Percentiles rank a stretch among this genome's conserved stretches.
phyloP scores from a whole-genome alignment of 768 basidiomycete genomes.

The Fomitopsis pulvina region DNA sequence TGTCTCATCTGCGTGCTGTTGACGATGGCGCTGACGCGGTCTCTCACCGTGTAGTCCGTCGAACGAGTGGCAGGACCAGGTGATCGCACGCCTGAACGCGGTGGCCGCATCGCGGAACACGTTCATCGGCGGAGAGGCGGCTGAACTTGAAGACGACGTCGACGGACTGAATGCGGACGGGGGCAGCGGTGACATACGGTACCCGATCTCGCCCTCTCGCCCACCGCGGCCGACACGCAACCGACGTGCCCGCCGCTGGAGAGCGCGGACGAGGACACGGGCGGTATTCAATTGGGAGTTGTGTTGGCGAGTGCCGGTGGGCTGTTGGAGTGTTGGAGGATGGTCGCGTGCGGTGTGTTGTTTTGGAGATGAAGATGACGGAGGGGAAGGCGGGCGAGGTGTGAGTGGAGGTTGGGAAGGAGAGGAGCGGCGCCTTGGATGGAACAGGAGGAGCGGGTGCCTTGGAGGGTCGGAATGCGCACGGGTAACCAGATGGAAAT shows the following conservation, averaged over 20 bases:
- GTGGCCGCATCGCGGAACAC: slow-evolving; percentile 22
- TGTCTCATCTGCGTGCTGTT: slow-evolving; percentile 5
- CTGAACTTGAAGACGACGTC: slow-evolving; percentile 1
- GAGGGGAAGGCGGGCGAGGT: too few species aligned
- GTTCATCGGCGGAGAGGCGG: slow-evolving; percentile 13
- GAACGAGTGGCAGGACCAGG: slow-evolving; percentile 78
- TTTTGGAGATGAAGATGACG: too few species aligned
- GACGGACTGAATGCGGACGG: neutral
- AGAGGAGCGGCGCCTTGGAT: too few species aligned
- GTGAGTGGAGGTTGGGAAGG: too few species aligned
- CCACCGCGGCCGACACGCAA: slow-evolving; percentile 7
- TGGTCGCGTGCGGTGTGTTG: too few species aligned
- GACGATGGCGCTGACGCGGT: slow-evolving; percentile 4
- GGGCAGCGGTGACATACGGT: neutral
- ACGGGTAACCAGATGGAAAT: too few species aligned
- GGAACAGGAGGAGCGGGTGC: too few species aligned
- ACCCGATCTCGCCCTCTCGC: slow-evolving; percentile 12
- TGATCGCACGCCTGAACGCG: slow-evolving; percentile 29
- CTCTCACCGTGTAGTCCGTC: slow-evolving; percentile 58
- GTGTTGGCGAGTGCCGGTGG: too few species aligned
- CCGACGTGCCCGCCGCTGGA: neutral
- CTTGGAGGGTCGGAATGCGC: too few species aligned
- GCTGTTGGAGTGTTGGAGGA: too few species aligned
- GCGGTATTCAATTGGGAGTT: too few species aligned
- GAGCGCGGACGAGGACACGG: too few species aligned